phyloP scores from a whole-genome alignment of 805 yeast species.

The Monosporozyma siamensis region DNA sequence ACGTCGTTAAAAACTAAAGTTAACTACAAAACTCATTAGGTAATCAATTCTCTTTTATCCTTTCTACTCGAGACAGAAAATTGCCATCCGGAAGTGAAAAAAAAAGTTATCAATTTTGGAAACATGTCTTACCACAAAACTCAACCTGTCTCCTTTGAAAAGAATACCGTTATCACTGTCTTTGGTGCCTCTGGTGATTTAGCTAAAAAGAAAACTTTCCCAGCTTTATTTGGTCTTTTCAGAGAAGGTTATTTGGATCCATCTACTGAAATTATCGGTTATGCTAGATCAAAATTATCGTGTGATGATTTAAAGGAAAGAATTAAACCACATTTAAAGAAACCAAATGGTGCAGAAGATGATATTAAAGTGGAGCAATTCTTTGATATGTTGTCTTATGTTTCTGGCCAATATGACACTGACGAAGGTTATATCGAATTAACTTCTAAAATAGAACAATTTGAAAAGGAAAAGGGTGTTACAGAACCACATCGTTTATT shows the following conservation, averaged over 20 bases:
- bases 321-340: constrained; percentile 53
- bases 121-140: no score
- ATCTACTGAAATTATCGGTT: constrained; percentile 72
- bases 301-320: constrained; percentile 60
- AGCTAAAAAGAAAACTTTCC: constrained; percentile 92
- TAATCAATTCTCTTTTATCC: no score
- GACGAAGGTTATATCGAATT: constrained; percentile 63
- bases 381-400: constrained; percentile 55
- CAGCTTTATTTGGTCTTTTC: constrained; percentile 68
- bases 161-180: constrained; percentile 65
- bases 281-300: constrained; percentile 74
- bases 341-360: constrained; percentile 40
- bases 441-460: constrained; percentile 43
- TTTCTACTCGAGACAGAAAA: no score
- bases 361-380: no score
- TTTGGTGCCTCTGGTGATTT: constrained; percentile 94
- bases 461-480: constrained; percentile 44
- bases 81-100: no score
- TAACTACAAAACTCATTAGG: no score
- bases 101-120: no score
- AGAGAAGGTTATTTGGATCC: constrained; percentile 70
- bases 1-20: no score
- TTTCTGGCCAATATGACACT: constrained; percentile 70
- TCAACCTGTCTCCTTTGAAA: constrained; percentile 42
- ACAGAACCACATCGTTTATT: constrained; percentile 66